Percentiles rank a stretch among this genome's conserved stretches.
These are phyloP conservation scores for Arthroderma sp. DNA, from an alignment of 2,329 filamentous ascomycete genomes.

Conservation along the genomic window DNA sequence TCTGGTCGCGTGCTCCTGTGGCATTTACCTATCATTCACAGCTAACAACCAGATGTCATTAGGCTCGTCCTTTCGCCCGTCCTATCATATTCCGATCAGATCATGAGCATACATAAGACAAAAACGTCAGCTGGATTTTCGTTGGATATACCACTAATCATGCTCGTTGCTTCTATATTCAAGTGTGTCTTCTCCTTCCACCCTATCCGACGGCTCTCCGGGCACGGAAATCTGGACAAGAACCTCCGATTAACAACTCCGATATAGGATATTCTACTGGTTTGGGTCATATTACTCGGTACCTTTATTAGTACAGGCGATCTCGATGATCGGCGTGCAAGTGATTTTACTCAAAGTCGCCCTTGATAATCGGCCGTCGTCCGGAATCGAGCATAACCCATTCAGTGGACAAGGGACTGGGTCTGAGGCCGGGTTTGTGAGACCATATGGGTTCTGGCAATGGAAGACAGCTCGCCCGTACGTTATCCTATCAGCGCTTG, in stretches of 20 bases:
- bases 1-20: neutral
- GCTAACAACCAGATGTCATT: slow-evolving; percentile 6
- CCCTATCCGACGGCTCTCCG: neutral
- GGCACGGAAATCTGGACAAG: neutral
- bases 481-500: too few relatives aligned
- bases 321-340: slow-evolving; percentile 49
- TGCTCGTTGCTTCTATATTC: slow-evolving; percentile 52
- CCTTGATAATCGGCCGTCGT: slow-evolving; percentile 42
- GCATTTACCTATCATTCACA: slow-evolving; percentile 11
- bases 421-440: slow-evolving; percentile 23
- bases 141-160: slow-evolving; percentile 54
- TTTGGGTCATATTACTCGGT: slow-evolving; percentile 49
- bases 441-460: slow-evolving; percentile 53
- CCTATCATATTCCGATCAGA: slow-evolving; percentile 56
- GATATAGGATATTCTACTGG: slow-evolving; percentile 50
- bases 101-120: slow-evolving; percentile 50
- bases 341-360: slow-evolving; percentile 49
- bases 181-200: slow-evolving; percentile 35
- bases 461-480: slow-evolving; percentile 45
- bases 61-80: slow-evolving; percentile 52
- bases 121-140: slow-evolving; percentile 53
- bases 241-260: slow-evolving; percentile 6
- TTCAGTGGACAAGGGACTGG: slow-evolving; percentile 26
- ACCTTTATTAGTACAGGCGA: slow-evolving; percentile 48
- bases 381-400: slow-evolving; percentile 31